Conservation (phyloP, 495 filamentous ascomycete species). For the Aspergillus ostianus region DNA sequence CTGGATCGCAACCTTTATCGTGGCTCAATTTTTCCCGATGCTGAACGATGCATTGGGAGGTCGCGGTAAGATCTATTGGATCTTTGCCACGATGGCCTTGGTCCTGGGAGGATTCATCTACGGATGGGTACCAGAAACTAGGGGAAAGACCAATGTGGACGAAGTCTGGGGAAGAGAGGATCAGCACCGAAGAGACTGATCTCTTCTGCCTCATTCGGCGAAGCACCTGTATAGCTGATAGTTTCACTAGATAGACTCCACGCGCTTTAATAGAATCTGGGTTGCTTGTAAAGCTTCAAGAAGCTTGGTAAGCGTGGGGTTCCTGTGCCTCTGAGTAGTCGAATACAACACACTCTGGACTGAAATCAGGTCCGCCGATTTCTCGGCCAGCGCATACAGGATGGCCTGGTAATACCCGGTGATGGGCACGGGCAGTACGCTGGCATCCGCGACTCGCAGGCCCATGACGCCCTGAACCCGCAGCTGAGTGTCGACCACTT, state of each 20-base stretch:
- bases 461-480: conserved; percentile 36
- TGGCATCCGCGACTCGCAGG: conserved; percentile 38
- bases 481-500: conserved; percentile 37
- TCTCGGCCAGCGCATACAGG: conserved; percentile 38
- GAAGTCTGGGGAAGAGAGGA: conserved; percentile 78
- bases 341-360: no score
- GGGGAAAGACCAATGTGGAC: conserved; percentile 73
- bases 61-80: conserved; percentile 80
- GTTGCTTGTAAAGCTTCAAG: no score
- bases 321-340: no score
- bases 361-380: conserved; percentile 23
- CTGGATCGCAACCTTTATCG: conserved; percentile 87
- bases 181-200: conserved; percentile 35
- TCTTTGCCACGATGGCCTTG: conserved; percentile 73
- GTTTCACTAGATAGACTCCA: no score
- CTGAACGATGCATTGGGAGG: conserved; percentile 72
- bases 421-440: conserved; percentile 35
- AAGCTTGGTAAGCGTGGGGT: no score
- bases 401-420: conserved; percentile 33
- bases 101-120: conserved; percentile 65
- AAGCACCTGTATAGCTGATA: no score
- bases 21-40: conserved; percentile 91
- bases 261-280: no score
- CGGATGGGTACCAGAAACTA: conserved; percentile 77
- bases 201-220: no score